Conservation (phyloP, 2,329 filamentous ascomycete genomes). For the Colletotrichum destructivum region DNA sequence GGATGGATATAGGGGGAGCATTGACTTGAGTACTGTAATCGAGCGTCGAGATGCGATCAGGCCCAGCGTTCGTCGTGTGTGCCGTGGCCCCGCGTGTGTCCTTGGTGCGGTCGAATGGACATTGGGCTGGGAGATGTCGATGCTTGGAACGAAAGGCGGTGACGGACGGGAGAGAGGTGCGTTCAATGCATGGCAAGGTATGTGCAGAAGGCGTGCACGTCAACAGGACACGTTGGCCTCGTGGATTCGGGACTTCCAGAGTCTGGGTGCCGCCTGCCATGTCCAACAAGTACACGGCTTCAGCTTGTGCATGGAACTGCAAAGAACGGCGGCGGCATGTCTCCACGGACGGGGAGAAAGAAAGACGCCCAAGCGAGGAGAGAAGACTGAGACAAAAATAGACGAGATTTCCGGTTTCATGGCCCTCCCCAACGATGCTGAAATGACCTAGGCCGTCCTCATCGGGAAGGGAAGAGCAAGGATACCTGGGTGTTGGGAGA, state of each 20-base stretch:
- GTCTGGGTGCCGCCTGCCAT: slow-evolving; percentile 2
- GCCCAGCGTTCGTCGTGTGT: slow-evolving; percentile 38
- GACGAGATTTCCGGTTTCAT: slow-evolving; percentile 25
- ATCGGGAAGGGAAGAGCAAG: slow-evolving; percentile 4
- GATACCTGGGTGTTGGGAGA: slow-evolving; percentile 9
- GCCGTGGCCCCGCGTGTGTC: neutral
- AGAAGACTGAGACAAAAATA: slow-evolving; percentile 24
- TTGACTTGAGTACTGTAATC: slow-evolving; percentile 7
- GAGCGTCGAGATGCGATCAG: slow-evolving; percentile 31
- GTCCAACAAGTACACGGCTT: neutral
- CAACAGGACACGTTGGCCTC: neutral
- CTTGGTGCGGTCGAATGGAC: slow-evolving; percentile 4
- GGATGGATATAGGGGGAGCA: neutral
- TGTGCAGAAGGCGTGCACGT: neutral
- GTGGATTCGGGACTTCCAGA: slow-evolving; percentile 1
- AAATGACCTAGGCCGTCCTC: neutral
- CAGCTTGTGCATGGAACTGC: slow-evolving; percentile 4
- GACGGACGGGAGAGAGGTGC: slow-evolving; percentile 9
- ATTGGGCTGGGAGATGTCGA: slow-evolving; percentile 9
- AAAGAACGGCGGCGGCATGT: neutral
- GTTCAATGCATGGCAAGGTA: slow-evolving; percentile 1
- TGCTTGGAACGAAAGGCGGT: slow-evolving; percentile 13
- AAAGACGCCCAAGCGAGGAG: neutral
- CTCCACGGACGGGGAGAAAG: neutral
- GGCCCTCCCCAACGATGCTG: slow-evolving; percentile 30